Conservation (phyloP, 345 rosid species). For the Barbarea vulgaris region DNA sequence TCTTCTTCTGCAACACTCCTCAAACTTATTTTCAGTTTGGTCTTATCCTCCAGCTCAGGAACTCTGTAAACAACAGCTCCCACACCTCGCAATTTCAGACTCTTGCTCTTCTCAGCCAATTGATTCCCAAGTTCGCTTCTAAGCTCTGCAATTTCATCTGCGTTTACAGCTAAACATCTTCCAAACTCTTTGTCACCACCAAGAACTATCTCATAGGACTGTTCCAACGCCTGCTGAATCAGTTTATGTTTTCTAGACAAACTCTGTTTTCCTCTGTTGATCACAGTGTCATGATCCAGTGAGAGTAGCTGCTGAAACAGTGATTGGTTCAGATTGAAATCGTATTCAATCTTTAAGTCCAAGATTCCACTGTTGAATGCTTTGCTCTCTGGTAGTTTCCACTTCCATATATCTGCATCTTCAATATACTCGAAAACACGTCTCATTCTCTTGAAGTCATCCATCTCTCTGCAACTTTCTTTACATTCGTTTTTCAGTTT, state of each 20-base stretch:
- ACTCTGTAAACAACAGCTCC: conserved; percentile 74
- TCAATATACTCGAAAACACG: conserved; percentile 67
- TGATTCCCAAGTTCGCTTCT: conserved; percentile 78
- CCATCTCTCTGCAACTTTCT: conserved; percentile 16
- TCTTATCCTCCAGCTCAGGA: conserved; percentile 58
- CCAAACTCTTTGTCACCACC: conserved; percentile 61
- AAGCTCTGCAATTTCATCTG: conserved; percentile 55
- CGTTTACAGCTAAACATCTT: conserved; percentile 69
- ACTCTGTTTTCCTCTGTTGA: conserved; percentile 57
- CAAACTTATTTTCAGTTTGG: conserved; percentile 66
- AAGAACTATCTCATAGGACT: conserved; percentile 61
- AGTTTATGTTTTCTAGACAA: conserved; percentile 52
- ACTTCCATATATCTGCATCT: conserved; percentile 77
- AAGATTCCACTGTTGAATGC: conserved; percentile 73
- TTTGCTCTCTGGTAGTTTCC: conserved; percentile 68
- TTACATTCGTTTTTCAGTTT: conserved; percentile 40
- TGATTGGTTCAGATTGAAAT: conserved; percentile 48
- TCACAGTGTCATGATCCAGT: conserved; percentile 54
- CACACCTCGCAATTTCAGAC: conserved; percentile 53
- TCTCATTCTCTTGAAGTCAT: conserved; percentile 50
- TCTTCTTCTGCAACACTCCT: conserved; percentile 66
- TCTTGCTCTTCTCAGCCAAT: conserved; percentile 59
- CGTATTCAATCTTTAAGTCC: conserved; percentile 57
- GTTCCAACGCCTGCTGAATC: conserved; percentile 53
- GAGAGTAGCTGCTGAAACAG: conserved; percentile 71